Base-by-base conservation (phyloP, 1,284 basidiomycete species). In the Lentinus polychrous region DNA sequence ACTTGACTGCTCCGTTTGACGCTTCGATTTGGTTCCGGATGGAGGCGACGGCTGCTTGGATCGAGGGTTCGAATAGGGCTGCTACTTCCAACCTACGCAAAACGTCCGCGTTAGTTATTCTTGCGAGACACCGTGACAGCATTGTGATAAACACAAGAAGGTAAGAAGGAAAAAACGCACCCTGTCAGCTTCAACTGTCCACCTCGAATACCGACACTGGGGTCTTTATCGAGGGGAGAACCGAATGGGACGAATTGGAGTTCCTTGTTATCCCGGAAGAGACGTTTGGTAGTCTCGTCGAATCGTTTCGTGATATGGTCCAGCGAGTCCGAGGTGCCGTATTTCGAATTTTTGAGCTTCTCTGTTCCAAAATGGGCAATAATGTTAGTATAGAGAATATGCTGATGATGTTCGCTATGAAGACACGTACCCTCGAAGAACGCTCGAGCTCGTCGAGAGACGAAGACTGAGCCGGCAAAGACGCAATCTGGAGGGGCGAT, bases 401-500 rank as follows among this genome's bases (percentile, higher is more conserved):
- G 41, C 22, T n/a, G n/a, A 15, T 35, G 18, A 34, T 27, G 27
- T 27, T 27, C 10, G 27, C 4, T 4, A 27, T 27, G 27, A 27
- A 27, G 10, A n/a, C 10, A 55, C 61, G 20, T 48, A 81, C 83
- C 80, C 66, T 79, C 79, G 18, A 88, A 67, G 57, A 86, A 85
- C 42, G 74, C 74, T 53, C 83, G 68, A 17, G 84, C 84, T 43
- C 85, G 66, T 46, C 83, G 71, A 60, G 82, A 85, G 38, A 88
- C 86, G 60, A 88, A 88, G n/a, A 88, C 82, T 5, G 85, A 86
- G 17, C 85, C 85, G 46, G 84, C 82, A 61, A 88, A 88, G 35
- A 86, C 75, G 63, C 86, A 89, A 61, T 87, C 83, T 15, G 86
- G 82, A 24, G 85, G 85, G 2, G 85, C 85, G 53, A 87, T 79